Evolutionary conservation across 306 rosid genomes (phyloP).

Genomic region (Ormosia semicastrata): DNA sequence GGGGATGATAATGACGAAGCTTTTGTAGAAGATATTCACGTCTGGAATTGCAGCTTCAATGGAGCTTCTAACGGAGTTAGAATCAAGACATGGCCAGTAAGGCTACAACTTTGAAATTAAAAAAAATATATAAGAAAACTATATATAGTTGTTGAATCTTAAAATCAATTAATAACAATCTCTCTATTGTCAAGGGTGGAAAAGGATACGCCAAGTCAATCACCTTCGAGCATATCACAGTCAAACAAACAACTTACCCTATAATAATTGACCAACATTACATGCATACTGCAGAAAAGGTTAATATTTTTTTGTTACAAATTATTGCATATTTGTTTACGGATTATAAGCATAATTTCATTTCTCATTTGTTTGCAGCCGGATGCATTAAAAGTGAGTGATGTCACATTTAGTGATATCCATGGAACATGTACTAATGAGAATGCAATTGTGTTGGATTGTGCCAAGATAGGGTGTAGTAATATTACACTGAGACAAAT

Average conservation of each 20-base stretch:
- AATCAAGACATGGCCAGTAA: constrained; percentile 53
- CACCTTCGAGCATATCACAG: constrained; percentile 10
- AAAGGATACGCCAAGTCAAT: constrained; percentile 14
- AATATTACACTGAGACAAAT: constrained; percentile 6
- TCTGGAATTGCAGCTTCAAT: constrained; percentile 31
- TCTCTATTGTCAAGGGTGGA: constrained; percentile 28
- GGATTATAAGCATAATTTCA: background rate
- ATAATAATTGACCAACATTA: constrained; percentile 31
- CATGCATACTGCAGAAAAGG: background rate
- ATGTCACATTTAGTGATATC: constrained; percentile 30
- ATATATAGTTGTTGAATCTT: background rate
- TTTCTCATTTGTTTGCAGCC: background rate
- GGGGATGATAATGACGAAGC: constrained; percentile 8
- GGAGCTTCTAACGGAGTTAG: constrained; percentile 30
- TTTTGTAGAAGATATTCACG: constrained; percentile 24
- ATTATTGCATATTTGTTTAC: background rate
- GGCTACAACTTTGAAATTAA: background rate
- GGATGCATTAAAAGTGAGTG: constrained; percentile 18
- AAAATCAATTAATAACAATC: background rate
- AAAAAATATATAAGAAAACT: background rate
- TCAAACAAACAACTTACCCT: background rate
- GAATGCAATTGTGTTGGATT: constrained; percentile 23
- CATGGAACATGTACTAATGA: constrained; percentile 19
- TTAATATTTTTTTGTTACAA: background rate
- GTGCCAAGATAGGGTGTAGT: constrained; percentile 28